Base-by-base conservation (phyloP, 495 filamentous ascomycete genomes). In the Articulospora tetracladia region DNA sequence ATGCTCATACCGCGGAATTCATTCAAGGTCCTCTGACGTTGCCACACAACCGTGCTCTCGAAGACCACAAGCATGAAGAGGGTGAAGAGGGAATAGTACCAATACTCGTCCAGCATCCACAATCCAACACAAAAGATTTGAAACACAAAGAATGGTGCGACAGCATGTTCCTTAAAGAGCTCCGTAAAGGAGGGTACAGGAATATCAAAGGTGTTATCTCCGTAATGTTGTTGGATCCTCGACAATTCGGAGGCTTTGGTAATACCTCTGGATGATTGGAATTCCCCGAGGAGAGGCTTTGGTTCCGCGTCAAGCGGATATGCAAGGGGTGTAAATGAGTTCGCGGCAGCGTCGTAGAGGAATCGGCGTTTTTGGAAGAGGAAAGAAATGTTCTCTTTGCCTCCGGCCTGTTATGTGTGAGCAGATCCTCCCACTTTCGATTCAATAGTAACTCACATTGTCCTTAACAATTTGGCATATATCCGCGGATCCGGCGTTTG, bases 1-100 rank as follows among this genome's bases (percentile, higher is more conserved):
- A 99, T 97, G 79, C 89, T 96, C 94, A 99, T 99, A 60, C 93
- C 91, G 50, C 94, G 91, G 77, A 99, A 99, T 72, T 99, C 94
- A 67, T 80, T 93, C 63, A 99, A 72, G n/a, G 94, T 98, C 58
- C 93, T 83, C 79, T 99, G 94, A 59, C 94, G 86, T 77, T 99
- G 94, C 94, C 94, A 99, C 12, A 99, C 94, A 19, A 99, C 94
- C 8, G 94, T 99, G 72, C 93, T 96, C 77, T 99, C 94, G 69
- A 99, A 99, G 48, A 83, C 88, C 61, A 98, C 88, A 32, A 99
- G 85, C 94, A 98, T 98, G 77, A 97, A 93, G 22, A 98, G 85
- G 1, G 94, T 98, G 70, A 99, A 99, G 13, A 99, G 81, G 60
- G 94, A 99, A 73, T 98, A 99, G 76, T 99, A 99, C 94, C 94